Base-by-base conservation (phyloP, 441 rosid species). In the Erodium moschatum region DNA sequence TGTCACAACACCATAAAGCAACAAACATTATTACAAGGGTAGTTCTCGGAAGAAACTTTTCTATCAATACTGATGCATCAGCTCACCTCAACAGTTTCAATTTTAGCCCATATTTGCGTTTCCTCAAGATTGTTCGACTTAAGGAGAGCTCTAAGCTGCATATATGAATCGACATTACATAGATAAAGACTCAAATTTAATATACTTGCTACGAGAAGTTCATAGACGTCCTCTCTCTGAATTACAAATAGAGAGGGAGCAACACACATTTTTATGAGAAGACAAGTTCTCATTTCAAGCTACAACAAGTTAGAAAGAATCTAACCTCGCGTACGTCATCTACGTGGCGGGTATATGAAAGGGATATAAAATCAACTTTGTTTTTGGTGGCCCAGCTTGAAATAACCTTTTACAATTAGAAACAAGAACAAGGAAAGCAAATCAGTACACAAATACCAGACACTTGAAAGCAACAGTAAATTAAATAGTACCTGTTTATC, bases 81-180 rank as follows among this genome's bases (percentile, higher is more conserved):
- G 64, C 73, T 69, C 62, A 75, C 78, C 78, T 75, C 78, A 52
- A 71, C 52, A 0, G 78, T 75, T 64, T 75, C 78, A 38, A 75
- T 70, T 70, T 75, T 75, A 12, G 78, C 78, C 0, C 63, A 75
- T 66, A 75, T 75, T 56, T 70, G 71, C 8, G 72, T 75, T 6
- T 75, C 74, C 8, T 35, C 6, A 66, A 75, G 78, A 67, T 75
- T 75, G 27, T 75, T 67, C 16, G 48, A 20, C 40, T 75, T 71
- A 15, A 75, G 78, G 74, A 71, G 67, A 19, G 67, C 78, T 68
- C 78, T 75, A 27, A 75, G 78, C 78, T 75, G 78, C 66, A 64
- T 67, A 54, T 7, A 7, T 4, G 42, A 9, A 9, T 1, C 1
- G 44, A 9, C 8, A 8, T 6, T 40, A 6, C 11, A 11, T 11